Evolutionary conservation across 176 grass and related monocot species (phyloP).

Genomic region (Carex pumila): DNA sequence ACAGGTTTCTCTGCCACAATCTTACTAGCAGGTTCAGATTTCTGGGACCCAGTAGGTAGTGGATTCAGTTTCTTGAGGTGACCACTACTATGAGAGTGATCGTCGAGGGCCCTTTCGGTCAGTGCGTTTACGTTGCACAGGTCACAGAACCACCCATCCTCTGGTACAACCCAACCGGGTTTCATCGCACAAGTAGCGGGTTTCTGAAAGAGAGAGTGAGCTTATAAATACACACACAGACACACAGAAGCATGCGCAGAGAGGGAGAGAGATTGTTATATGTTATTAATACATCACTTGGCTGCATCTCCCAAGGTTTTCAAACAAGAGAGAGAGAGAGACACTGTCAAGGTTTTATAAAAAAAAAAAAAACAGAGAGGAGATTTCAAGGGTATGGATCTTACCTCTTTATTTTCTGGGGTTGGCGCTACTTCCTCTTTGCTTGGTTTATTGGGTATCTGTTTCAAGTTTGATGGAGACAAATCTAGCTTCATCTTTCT

Average conservation of each 20-base stretch:
- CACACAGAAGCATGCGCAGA: background rate
- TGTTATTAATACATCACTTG: too few relatives aligned
- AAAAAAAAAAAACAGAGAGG: background rate
- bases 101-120: background rate
- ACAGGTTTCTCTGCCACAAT: background rate
- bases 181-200: background rate
- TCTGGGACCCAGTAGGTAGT: constrained; percentile 1
- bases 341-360: too few relatives aligned
- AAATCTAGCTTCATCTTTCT: background rate
- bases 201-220: background rate
- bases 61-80: background rate
- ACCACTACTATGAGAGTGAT: background rate
- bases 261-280: background rate
- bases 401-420: background rate
- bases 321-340: too few relatives aligned
- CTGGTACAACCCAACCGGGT: background rate
- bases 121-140: background rate
- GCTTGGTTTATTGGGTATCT: background rate
- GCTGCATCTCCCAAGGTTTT: too few relatives aligned
- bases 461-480: background rate
- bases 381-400: background rate
- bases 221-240: background rate
- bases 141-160: background rate
- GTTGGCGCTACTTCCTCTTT: background rate
- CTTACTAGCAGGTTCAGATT: constrained; percentile 7